Percentiles rank a stretch among this genome's conserved stretches.
phyloP scores from a whole-genome alignment of 1,284 basidiomycete genomes.

The Albatrellus sp. region DNA sequence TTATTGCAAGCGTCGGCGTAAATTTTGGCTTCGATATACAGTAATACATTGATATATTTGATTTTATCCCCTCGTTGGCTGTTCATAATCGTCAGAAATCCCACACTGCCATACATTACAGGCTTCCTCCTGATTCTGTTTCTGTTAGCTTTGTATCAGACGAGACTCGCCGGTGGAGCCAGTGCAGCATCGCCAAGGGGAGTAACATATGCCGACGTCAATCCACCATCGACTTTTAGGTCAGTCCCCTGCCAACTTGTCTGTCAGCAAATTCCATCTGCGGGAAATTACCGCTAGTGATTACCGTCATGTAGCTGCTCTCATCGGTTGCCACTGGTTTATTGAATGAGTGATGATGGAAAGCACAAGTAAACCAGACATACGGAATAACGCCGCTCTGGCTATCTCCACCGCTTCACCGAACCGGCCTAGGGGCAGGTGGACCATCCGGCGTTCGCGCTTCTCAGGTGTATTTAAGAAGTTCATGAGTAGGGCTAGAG shows the following conservation, averaged over 20 bases:
- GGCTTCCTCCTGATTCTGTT: neutral
- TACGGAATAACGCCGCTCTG: constrained; percentile 82
- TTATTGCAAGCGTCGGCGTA: too few species aligned
- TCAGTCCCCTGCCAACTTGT: constrained; percentile 63
- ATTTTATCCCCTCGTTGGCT: too few species aligned
- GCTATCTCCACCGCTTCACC: constrained; percentile 94
- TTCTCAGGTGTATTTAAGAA: constrained; percentile 97
- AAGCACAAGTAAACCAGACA: constrained; percentile 20
- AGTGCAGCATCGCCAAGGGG: constrained; percentile 58
- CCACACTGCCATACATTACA: too few species aligned
- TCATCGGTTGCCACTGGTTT: constrained; percentile 68
- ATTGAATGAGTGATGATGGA: neutral
- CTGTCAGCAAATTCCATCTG: too few species aligned
- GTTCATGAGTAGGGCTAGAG: constrained; percentile 84
- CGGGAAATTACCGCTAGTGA: neutral
- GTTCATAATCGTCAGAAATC: neutral
- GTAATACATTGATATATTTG: too few species aligned
- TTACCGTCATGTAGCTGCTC: constrained; percentile 74
- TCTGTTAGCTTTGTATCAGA: constrained; percentile 11
- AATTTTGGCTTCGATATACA: too few species aligned
- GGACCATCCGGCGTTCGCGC: constrained; percentile 78
- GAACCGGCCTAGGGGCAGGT: constrained; percentile 94
- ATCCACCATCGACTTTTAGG: constrained; percentile 88
- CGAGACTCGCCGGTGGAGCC: constrained; percentile 52
- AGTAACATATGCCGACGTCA: constrained; percentile 83